Conservation (phyloP, 495 filamentous ascomycete species). For the Penicillium arizonense region DNA sequence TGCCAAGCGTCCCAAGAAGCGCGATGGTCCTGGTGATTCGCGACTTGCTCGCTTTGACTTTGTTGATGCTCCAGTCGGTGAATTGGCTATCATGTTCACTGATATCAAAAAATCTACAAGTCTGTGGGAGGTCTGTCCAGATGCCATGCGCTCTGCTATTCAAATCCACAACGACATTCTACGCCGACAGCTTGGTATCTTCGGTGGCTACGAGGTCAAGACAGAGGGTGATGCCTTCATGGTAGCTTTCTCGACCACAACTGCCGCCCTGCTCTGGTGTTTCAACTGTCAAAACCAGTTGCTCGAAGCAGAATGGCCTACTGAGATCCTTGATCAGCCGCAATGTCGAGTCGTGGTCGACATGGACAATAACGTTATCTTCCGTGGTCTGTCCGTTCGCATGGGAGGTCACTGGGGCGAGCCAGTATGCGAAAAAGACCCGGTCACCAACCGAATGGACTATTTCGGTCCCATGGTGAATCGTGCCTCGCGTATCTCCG, state of each 20-base stretch:
- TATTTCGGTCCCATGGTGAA: constrained; percentile 99
- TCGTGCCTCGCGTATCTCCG: constrained; percentile 86
- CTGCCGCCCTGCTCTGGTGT: constrained; percentile 89
- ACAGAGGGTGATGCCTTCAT: constrained; percentile 99
- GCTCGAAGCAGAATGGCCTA: constrained; percentile 86
- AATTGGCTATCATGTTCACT: constrained; percentile 93
- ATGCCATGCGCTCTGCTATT: constrained; percentile 93
- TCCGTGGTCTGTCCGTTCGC: constrained; percentile 86
- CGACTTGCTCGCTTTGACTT: constrained; percentile 82
- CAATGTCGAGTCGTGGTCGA: constrained; percentile 81
- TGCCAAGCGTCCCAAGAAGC: constrained; percentile 61
- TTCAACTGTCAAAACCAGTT: constrained; percentile 90
- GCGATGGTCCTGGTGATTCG: constrained; percentile 74
- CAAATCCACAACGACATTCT: constrained; percentile 95
- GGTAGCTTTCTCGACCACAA: constrained; percentile 96
- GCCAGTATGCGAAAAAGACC: constrained; percentile 92
- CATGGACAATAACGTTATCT: constrained; percentile 84
- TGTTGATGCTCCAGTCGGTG: constrained; percentile 84
- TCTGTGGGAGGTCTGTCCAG: constrained; percentile 94
- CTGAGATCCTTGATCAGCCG: constrained; percentile 83
- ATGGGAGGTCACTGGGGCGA: constrained; percentile 97
- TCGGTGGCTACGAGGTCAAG: constrained; percentile 98
- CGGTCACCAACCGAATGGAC: constrained; percentile 96
- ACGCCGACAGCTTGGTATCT: constrained; percentile 86
- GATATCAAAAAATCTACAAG: constrained; percentile 99